Evolutionary conservation across 2,329 filamentous ascomycete species (phyloP), one percentile per base, ranked within the genome.

Genomic region (Aspergillus arachidicola): DNA sequence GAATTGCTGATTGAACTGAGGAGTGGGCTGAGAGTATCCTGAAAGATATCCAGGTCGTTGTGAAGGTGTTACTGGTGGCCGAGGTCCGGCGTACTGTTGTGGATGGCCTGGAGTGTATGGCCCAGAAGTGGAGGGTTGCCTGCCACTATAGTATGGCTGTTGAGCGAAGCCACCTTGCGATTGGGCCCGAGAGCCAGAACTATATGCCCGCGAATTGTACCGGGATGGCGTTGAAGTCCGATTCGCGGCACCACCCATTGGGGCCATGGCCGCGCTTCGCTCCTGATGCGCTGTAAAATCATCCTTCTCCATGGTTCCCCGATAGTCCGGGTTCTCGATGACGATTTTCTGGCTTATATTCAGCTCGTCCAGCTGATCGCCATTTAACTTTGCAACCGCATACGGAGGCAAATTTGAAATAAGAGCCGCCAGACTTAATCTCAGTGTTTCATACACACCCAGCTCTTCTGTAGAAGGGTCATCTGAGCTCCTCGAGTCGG

Each of bases 261-360:
- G 72, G 21, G 73, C 68, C 34, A 74, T 65, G 48, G 72, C 74
- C 14, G 76, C 71, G 21, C 73, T 69, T 51, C 80, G 78, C 63
- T 79, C 78, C 66, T 80, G 78, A 59, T 86, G 85, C 36, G 84
- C 75, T 46, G 85, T 86, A 45, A 84, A 84, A 67, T 93, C 90
- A 69, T 96, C 93, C 70, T 94, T 92, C 69, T 96, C 93, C 87
- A 96, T 89, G 4, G 90, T 87, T 5, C 93, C 93, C 66, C 86
- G 86, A 75, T 91, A 91, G 71, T 93, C 88, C 58, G 90, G 88
- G 7, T 85, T 88, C 64, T 91, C 87, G 54, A 96, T 82, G 63
- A 92, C 80, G 23, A 97, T 85, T 73, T 88, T 92, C 53, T 88
- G 92, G 79, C 90, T 94, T 73, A 96, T 90, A 66, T 92, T 89